These are phyloP conservation scores for Crithidia thermophila DNA, from an alignment of 208 protist genomes.

Conservation along the genomic window DNA sequence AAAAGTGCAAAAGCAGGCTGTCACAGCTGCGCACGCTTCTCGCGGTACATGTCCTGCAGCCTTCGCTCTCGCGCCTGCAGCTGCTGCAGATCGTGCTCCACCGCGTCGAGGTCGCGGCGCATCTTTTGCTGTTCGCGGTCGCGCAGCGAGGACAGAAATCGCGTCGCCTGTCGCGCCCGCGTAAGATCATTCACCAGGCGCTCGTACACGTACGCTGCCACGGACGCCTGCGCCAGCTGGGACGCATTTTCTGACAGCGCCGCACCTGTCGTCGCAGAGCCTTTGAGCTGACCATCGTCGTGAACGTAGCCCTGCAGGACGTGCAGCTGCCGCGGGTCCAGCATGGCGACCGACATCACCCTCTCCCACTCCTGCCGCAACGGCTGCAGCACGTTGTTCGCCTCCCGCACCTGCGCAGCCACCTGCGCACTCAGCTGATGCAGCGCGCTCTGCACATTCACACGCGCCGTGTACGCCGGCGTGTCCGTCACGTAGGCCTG, in stretches of 20 bases:
- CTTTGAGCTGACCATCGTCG: slow-evolving; percentile 26
- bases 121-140: slow-evolving; percentile 46
- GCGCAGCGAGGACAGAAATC: slow-evolving; percentile 22
- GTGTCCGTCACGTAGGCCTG: slow-evolving; percentile 4
- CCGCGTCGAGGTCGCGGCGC: slow-evolving; percentile 37
- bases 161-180: slow-evolving; percentile 17
- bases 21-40: slow-evolving; percentile 20
- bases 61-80: slow-evolving; percentile 42
- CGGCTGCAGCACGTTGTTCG: slow-evolving; percentile 20
- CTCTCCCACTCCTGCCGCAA: slow-evolving; percentile 33
- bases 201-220: slow-evolving; percentile 36
- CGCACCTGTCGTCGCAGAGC: not conserved
- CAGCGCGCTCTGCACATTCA: slow-evolving; percentile 31
- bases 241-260: not conserved
- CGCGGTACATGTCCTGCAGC: slow-evolving; percentile 60
- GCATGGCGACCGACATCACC: slow-evolving; percentile 26
- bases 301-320: slow-evolving; percentile 25
- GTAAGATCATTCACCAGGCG: slow-evolving; percentile 14
- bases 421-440: slow-evolving; percentile 28
- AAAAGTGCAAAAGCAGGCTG: not conserved
- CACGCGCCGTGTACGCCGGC: slow-evolving; percentile 17
- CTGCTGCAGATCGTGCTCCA: slow-evolving; percentile 31
- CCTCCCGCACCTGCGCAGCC: slow-evolving; percentile 26
- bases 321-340: slow-evolving; percentile 22
- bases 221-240: not conserved